phyloP scores from a whole-genome alignment of 495 filamentous ascomycete genomes.

The Neurospora sp. region DNA sequence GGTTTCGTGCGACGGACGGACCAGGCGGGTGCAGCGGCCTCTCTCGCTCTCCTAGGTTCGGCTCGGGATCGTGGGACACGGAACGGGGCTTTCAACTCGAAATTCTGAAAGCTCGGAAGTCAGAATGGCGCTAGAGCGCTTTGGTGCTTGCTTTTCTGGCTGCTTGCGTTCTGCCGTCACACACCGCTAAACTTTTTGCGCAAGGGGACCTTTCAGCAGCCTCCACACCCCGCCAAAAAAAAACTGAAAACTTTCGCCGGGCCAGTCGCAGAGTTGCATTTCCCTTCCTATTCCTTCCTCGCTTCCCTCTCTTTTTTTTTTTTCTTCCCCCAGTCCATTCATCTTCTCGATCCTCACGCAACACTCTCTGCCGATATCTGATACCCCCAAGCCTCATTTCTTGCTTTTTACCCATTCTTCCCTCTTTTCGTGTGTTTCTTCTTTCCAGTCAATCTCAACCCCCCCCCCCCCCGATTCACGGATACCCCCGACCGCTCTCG shows the following conservation, averaged over 20 bases:
- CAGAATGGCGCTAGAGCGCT: conserved; percentile 5
- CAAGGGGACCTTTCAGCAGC: neutral
- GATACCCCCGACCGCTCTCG: neutral
- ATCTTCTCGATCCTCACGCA: neutral
- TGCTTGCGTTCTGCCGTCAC: conserved; percentile 8
- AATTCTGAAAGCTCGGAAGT: conserved; percentile 16
- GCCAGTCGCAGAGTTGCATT: neutral
- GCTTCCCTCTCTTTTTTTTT: conserved; percentile 3
- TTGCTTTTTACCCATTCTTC: neutral
- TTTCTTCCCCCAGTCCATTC: conserved; percentile 13
- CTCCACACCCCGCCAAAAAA: neutral
- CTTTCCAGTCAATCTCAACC: neutral
- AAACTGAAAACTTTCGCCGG: neutral
- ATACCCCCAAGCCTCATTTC: neutral
- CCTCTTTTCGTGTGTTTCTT: neutral
- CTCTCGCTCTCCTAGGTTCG: neutral
- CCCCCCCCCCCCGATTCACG: neutral
- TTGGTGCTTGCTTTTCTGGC: conserved; percentile 3
- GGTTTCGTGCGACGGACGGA: neutral
- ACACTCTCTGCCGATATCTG: neutral
- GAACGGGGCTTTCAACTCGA: conserved; percentile 6
- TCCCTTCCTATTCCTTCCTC: conserved; percentile 1
- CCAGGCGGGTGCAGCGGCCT: neutral
- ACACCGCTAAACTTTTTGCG: conserved; percentile 17
- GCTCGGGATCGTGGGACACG: neutral